A percentile compares a stretch with the other conserved stretches of the same genome.
Conservation (phyloP, 2,329 filamentous ascomycete species). For the Cladophialophora carrionii region DNA sequence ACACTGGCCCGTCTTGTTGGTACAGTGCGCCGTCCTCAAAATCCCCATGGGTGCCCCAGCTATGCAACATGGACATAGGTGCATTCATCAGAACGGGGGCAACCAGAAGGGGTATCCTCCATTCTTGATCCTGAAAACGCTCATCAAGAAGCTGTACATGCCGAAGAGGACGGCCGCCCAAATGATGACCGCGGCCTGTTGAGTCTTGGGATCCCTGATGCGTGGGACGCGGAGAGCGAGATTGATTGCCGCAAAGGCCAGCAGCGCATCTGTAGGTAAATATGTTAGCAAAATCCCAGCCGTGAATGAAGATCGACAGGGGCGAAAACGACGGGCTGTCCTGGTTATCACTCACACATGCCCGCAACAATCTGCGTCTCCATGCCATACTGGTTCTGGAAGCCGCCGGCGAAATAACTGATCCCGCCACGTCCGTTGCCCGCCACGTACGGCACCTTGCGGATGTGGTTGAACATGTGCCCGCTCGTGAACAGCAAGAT, state of each 20-base stretch:
- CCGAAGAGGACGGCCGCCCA: constrained; percentile 78
- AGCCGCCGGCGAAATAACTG: constrained; percentile 86
- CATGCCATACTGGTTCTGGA: constrained; percentile 89
- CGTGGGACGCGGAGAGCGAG: constrained; percentile 91
- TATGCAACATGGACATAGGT: too few species aligned
- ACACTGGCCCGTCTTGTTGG: neutral
- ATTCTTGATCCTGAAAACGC: constrained; percentile 93
- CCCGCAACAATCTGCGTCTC: constrained; percentile 95
- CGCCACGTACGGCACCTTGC: constrained; percentile 89
- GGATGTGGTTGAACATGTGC: constrained; percentile 99
- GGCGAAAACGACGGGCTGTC: neutral
- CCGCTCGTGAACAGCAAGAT: constrained; percentile 93
- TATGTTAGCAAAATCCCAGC: constrained; percentile 16
- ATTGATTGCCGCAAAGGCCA: constrained; percentile 89
- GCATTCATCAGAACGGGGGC: constrained; percentile 73
- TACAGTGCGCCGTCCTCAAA: neutral
- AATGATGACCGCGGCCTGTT: constrained; percentile 78
- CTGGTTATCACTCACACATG: constrained; percentile 72
- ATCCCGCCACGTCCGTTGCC: constrained; percentile 84
- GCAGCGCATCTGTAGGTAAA: constrained; percentile 67
- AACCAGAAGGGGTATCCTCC: constrained; percentile 91
- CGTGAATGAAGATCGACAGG: neutral
- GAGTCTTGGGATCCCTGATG: constrained; percentile 73
- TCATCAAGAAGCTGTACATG: constrained; percentile 92
- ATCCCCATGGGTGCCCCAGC: too few species aligned